Base-by-base conservation (phyloP, 2,329 filamentous ascomycete species). In the Elsinoe arachidis region DNA sequence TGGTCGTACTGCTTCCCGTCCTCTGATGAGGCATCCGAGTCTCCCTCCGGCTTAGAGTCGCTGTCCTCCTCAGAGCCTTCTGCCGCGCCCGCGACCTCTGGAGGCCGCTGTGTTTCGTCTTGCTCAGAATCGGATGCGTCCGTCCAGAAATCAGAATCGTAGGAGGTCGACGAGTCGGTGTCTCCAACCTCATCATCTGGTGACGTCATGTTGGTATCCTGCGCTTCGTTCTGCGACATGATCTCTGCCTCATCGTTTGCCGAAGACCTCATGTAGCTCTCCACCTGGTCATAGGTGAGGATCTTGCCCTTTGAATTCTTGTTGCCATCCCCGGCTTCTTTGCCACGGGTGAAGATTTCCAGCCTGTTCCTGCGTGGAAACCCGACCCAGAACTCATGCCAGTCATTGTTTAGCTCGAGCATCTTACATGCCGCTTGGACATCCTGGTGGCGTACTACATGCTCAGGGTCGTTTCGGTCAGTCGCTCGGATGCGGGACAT, bases 401-500 rank as follows among this genome's bases (percentile, higher is more conserved):
- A 69, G 58, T 78, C 69, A 2, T 64, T 64, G 38, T 75, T 71
- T 69, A 86, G 69, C 5, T 75, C 73, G 3, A 86, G 67, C 1
- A 83, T 70, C 10, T 79, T 72, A 12, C 82, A 64, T 17, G 83
- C 82, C 11, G 80, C 73, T 34, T 68, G 66, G 0, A 85, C 80
- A 66, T 84, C 81, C 55, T 46, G 30, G 15, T 56, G 26, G 23
- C 54, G 21, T 12, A 70, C 35, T 66, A 69, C 2, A 59, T 62
- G 60, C 6, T 58, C 49, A 4, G 67, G 56, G 59, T 64, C 64
- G 59, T 64, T 56, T 26, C 65, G 63, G 37, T 68, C 68, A 63
- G 68, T 71, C 37, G 83, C 76, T 55, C 83, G 78, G 21, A 90
- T 72, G 41, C 89, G 79, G 1, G 86, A 86, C 67, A 81, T 79